Conservation (phyloP, 352 stramenopile genomes). For the Globisporangium iwayamae region DNA sequence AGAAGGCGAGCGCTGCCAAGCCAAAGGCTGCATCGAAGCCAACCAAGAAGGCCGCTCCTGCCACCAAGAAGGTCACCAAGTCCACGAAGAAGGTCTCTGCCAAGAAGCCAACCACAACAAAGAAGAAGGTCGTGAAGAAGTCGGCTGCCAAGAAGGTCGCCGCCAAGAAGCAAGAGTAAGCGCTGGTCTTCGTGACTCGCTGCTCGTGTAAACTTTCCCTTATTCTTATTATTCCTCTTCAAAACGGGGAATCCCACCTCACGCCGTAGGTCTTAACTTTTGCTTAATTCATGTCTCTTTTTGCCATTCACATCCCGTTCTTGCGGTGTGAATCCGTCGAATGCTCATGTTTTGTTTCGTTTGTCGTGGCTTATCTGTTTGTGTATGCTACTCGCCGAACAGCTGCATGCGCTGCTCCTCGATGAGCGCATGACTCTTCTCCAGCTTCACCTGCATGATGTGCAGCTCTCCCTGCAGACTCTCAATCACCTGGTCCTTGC, state of each 20-base stretch:
- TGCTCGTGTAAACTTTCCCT: slow-evolving; percentile 12
- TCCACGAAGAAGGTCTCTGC: slow-evolving; percentile 24
- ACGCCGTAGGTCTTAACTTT: slow-evolving; percentile 23
- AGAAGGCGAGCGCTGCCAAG: slow-evolving; percentile 22
- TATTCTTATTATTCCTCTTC: slow-evolving; percentile 63
- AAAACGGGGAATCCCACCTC: slow-evolving; percentile 25
- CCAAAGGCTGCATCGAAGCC: slow-evolving; percentile 19
- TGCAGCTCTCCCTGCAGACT: slow-evolving; percentile 68
- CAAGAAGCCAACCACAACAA: slow-evolving; percentile 30
- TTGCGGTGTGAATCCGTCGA: not conserved
- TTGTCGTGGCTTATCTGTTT: not conserved
- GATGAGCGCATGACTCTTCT: slow-evolving; percentile 73
- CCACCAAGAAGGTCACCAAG: slow-evolving; percentile 11
- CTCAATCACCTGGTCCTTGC: slow-evolving; percentile 65
- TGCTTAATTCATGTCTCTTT: slow-evolving; percentile 9
- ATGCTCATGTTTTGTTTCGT: too few relatives aligned
- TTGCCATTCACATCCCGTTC: slow-evolving; percentile 13
- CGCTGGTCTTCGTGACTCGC: not conserved
- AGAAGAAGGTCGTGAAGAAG: slow-evolving; percentile 36
- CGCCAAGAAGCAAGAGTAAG: slow-evolving; percentile 22
- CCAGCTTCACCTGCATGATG: slow-evolving; percentile 66
- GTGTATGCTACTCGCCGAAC: slow-evolving; percentile 36
- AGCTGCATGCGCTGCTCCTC: slow-evolving; percentile 70
- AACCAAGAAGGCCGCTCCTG: slow-evolving; percentile 28
- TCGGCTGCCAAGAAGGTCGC: slow-evolving; percentile 24